phyloP scores from a whole-genome alignment of 2,329 filamentous ascomycete genomes.

The Dryadomyces quercivorus region DNA sequence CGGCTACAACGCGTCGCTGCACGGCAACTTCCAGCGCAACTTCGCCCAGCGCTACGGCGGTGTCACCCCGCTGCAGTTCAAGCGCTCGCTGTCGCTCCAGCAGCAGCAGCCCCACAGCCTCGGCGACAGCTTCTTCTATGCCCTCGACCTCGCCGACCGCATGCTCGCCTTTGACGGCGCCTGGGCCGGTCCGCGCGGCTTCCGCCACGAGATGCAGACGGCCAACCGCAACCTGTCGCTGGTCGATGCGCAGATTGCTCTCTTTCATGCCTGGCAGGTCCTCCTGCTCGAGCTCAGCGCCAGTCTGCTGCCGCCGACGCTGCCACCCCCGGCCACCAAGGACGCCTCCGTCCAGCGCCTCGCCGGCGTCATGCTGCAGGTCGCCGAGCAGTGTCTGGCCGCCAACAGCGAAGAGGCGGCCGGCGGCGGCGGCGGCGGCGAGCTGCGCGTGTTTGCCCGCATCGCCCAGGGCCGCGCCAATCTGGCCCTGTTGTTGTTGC shows the following conservation, averaged over 20 bases:
- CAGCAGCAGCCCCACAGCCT: conserved; percentile 50
- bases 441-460: conserved; percentile 70
- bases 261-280: conserved; percentile 84
- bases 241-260: conserved; percentile 78
- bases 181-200: conserved; percentile 65
- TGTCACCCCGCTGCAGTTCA: conserved; percentile 66
- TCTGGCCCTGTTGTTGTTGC: conserved; percentile 70
- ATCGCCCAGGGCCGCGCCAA: conserved; percentile 67
- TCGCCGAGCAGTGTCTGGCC: conserved; percentile 64
- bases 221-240: conserved; percentile 87
- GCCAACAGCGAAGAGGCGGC: conserved; percentile 46
- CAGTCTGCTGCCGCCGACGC: conserved; percentile 33
- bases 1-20: conserved; percentile 77
- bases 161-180: conserved; percentile 66
- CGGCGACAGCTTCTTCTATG: conserved; percentile 74
- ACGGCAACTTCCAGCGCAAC: conserved; percentile 75
- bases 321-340: conserved; percentile 34
- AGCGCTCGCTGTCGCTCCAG: conserved; percentile 49
- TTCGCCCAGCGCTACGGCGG: conserved; percentile 66
- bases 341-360: conserved; percentile 27
- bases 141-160: conserved; percentile 60
- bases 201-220: conserved; percentile 67
- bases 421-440: conserved; percentile 53
- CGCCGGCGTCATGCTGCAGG: conserved; percentile 44
- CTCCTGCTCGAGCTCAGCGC: conserved; percentile 73